Conservation (phyloP, 1,139 yeast species). For the Blastobotrys arbuscula region DNA sequence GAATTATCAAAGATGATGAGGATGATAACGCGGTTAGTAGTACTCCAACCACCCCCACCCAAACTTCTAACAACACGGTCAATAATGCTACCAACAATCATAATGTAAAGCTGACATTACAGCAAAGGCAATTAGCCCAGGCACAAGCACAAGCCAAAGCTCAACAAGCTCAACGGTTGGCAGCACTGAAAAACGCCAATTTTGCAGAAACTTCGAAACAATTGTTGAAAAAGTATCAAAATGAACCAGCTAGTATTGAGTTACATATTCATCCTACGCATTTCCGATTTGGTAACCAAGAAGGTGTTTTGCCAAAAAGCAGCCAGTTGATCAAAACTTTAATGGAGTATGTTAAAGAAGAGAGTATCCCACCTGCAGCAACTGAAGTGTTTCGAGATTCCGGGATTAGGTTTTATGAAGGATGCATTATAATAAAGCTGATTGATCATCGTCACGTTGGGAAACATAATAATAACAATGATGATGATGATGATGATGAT, state of each 20-base stretch:
- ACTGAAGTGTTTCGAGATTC: constrained; percentile 86
- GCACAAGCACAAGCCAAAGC: not conserved
- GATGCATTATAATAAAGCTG: constrained; percentile 78
- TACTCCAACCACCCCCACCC: not conserved
- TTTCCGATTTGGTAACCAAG: constrained; percentile 71
- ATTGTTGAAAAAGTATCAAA: constrained; percentile 70
- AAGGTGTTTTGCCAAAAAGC: constrained; percentile 73
- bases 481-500: not conserved
- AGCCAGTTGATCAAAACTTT: constrained; percentile 73
- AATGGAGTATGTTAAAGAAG: constrained; percentile 69
- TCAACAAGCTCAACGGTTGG: constrained; percentile 6
- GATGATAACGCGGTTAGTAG: constrained; percentile 18
- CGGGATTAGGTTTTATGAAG: constrained; percentile 77
- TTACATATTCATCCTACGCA: constrained; percentile 89
- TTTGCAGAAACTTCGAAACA: constrained; percentile 65
- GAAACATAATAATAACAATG: not conserved
- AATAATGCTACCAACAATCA: not conserved
- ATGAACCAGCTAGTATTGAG: constrained; percentile 75
- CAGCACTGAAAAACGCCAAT: constrained; percentile 3
- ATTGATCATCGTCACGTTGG: constrained; percentile 57
- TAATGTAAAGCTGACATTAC: not conserved
- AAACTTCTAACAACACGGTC: not conserved
- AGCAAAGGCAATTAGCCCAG: constrained; percentile 1
- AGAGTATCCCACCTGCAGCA: constrained; percentile 83
- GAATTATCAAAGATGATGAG: constrained; percentile 31